These are phyloP conservation scores for Mucor lusitanicus DNA, from an alignment of 371 early-diverging fungal species.

Conservation along the genomic window DNA sequence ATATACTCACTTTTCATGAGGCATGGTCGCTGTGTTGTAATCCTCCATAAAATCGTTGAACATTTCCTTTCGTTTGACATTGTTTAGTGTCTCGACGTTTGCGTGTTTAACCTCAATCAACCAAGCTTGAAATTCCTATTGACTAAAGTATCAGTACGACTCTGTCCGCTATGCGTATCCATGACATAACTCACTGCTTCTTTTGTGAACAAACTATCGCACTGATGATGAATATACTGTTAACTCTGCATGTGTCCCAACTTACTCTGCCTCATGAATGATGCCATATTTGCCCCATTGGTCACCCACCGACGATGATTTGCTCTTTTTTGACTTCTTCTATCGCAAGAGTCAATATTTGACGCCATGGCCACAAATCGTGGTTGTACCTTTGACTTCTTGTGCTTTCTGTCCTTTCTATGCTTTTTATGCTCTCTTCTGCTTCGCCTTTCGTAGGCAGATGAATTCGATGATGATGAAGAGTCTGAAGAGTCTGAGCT, in stretches of 20 bases:
- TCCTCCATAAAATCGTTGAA: constrained; percentile 78
- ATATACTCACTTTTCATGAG: constrained; percentile 60
- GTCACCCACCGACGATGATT: constrained; percentile 26
- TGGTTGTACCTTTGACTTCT: constrained; percentile 29
- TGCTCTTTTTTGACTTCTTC: constrained; percentile 40
- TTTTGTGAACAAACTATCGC: constrained; percentile 53
- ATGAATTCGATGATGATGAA: constrained; percentile 1
- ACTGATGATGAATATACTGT: not conserved
- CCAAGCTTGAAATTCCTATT: constrained; percentile 76
- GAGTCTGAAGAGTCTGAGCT: not conserved
- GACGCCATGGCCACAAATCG: not conserved
- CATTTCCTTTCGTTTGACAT: constrained; percentile 59
- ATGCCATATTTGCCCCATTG: constrained; percentile 64
- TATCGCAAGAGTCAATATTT: not conserved
- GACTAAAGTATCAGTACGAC: not conserved
- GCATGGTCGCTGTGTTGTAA: constrained; percentile 77
- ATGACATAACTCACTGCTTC: constrained; percentile 40
- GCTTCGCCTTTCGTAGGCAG: not conserved
- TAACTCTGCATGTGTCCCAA: not conserved
- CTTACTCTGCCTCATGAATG: constrained; percentile 57
- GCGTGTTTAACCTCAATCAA: constrained; percentile 69
- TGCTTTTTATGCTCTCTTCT: constrained; percentile 38
- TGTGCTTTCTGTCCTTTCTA: constrained; percentile 40
- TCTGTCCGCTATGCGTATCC: not conserved
- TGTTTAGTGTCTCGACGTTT: constrained; percentile 57